Evolutionary conservation across 2,329 filamentous ascomycete genomes (phyloP).

Genomic region (Pseudogymnoascus sp.): DNA sequence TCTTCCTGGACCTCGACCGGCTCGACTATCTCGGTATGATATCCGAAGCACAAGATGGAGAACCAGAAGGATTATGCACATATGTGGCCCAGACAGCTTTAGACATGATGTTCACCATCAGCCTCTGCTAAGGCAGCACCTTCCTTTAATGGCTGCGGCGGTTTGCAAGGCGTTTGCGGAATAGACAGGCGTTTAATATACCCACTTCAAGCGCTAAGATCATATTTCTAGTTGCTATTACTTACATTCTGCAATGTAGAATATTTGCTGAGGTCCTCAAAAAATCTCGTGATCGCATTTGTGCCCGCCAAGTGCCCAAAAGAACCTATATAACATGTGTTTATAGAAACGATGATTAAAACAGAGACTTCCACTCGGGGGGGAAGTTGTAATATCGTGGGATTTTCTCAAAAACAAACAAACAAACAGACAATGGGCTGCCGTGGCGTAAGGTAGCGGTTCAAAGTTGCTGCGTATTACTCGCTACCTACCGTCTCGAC

Average conservation of each 20-base stretch:
- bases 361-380: too few relatives aligned
- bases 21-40: constrained; percentile 22
- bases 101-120: constrained; percentile 12
- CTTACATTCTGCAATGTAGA: not conserved
- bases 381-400: too few relatives aligned
- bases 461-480: not conserved
- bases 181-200: not conserved
- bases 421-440: not conserved
- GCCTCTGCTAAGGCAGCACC: not conserved
- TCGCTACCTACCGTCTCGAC: too few relatives aligned
- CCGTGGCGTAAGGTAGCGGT: not conserved
- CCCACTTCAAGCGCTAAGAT: not conserved
- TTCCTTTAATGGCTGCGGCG: not conserved
- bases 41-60: constrained; percentile 15
- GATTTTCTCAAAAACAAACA: too few relatives aligned
- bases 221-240: not conserved
- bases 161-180: not conserved
- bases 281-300: too few relatives aligned
- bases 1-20: constrained; percentile 16
- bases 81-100: constrained; percentile 6
- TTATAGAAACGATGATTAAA: not conserved
- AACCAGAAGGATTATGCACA: constrained; percentile 13
- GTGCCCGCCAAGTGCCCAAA: not conserved
- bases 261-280: too few relatives aligned
- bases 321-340: not conserved